phyloP scores from a whole-genome alignment of 768 basidiomycete genomes.

The Termitomyces sp. region DNA sequence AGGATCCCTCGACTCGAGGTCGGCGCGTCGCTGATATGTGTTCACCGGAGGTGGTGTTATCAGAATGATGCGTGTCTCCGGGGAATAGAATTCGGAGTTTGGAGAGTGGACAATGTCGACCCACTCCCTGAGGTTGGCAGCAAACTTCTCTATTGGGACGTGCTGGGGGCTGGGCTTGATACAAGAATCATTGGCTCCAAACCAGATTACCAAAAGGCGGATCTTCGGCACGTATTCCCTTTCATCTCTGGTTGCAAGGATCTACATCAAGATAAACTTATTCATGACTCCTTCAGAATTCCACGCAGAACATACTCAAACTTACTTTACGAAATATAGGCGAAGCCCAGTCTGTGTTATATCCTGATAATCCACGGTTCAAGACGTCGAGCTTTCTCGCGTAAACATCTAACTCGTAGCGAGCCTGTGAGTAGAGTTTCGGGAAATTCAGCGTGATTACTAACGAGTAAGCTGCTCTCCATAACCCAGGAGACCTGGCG shows the following conservation, averaged over 20 bases:
- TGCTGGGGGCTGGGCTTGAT: slow-evolving; percentile 66
- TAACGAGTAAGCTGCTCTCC: slow-evolving; percentile 65
- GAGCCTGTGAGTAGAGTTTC: not conserved
- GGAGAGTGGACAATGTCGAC: slow-evolving; percentile 61
- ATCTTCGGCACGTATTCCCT: slow-evolving; percentile 52
- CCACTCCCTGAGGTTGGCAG: slow-evolving; percentile 59
- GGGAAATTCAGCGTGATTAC: slow-evolving; percentile 20
- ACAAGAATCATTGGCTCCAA: slow-evolving; percentile 86
- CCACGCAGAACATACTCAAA: not conserved
- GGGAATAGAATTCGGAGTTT: slow-evolving; percentile 62
- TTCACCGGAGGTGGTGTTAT: slow-evolving; percentile 87
- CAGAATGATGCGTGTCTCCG: slow-evolving; percentile 71
- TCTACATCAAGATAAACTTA: slow-evolving; percentile 31
- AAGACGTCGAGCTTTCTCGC: slow-evolving; percentile 79
- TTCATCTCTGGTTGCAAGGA: slow-evolving; percentile 52
- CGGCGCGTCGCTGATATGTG: slow-evolving; percentile 50
- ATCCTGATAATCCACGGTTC: slow-evolving; percentile 82
- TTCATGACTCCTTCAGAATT: not conserved
- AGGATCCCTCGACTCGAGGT: slow-evolving; percentile 47
- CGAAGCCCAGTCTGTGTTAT: slow-evolving; percentile 84
- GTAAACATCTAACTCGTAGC: slow-evolving; percentile 56
- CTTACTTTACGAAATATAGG: slow-evolving; percentile 75
- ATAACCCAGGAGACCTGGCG: slow-evolving; percentile 49
- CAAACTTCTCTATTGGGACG: slow-evolving; percentile 67
- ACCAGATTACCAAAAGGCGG: slow-evolving; percentile 82